Evolutionary conservation across 2,329 filamentous ascomycete species (phyloP).

Genomic region (Drechmeria coniospora): DNA sequence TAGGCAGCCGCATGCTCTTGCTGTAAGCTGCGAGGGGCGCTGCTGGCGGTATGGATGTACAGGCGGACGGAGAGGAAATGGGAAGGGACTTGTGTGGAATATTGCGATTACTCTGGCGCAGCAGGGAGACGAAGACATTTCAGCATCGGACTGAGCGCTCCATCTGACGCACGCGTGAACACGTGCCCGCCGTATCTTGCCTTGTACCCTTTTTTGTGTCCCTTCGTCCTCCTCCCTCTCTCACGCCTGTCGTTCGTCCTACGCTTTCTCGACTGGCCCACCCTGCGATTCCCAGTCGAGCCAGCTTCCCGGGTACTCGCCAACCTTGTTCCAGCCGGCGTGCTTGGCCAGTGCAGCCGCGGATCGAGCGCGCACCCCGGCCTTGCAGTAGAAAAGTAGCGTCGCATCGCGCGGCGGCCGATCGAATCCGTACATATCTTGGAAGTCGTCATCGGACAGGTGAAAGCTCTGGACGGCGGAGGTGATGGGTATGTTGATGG

Average conservation of each 20-base stretch:
- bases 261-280: slow-evolving; percentile 32
- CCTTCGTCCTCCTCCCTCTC: not conserved
- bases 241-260: slow-evolving; percentile 1
- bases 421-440: slow-evolving; percentile 63
- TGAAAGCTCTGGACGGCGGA: slow-evolving; percentile 68
- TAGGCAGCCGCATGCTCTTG: too few relatives aligned
- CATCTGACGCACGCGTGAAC: too few relatives aligned
- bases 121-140: too few relatives aligned
- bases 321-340: slow-evolving; percentile 57
- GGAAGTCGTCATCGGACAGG: slow-evolving; percentile 62
- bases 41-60: too few relatives aligned
- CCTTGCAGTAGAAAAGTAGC: slow-evolving; percentile 84
- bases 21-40: too few relatives aligned
- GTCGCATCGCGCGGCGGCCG: slow-evolving; percentile 42
- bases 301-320: slow-evolving; percentile 64
- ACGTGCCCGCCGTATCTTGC: too few relatives aligned
- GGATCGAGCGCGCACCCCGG: slow-evolving; percentile 66
- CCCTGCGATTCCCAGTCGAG: slow-evolving; percentile 67
- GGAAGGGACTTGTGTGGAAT: too few relatives aligned
- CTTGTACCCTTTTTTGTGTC: not conserved
- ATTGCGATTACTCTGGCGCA: too few relatives aligned
- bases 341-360: slow-evolving; percentile 64
- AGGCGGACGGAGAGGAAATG: too few relatives aligned
- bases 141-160: too few relatives aligned
- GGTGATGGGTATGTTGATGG: slow-evolving; percentile 68